Conservation (phyloP, 129 eudicot species). For the Lactuca sativa region DNA sequence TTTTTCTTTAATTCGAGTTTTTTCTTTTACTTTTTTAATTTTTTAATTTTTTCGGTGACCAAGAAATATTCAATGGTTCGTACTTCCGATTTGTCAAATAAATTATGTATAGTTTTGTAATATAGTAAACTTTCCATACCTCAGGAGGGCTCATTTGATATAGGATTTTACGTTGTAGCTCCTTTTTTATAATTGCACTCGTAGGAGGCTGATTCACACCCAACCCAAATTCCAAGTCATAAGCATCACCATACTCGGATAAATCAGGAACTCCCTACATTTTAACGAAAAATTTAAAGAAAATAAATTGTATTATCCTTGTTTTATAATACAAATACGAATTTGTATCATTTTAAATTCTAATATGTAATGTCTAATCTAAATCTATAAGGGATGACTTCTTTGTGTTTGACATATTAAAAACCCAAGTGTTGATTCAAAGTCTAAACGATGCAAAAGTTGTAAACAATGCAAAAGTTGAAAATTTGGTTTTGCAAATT, state of each 20-base stretch:
- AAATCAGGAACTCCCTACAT: conserved; percentile 35
- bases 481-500: neutral
- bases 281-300: neutral
- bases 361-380: neutral
- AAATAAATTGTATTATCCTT: too few species aligned
- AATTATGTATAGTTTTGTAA: neutral
- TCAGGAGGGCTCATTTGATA: conserved; percentile 34
- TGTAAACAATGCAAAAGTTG: neutral
- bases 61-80: too few species aligned
- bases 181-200: conserved; percentile 32
- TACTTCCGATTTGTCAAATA: too few species aligned
- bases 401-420: neutral
- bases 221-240: conserved; percentile 33
- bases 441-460: neutral
- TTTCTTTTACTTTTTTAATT: too few species aligned
- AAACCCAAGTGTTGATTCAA: neutral
- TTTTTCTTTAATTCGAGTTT: too few species aligned
- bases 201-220: conserved; percentile 37
- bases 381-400: neutral
- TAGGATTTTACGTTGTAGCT: conserved; percentile 32
- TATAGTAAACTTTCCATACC: conserved; percentile 3
- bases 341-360: neutral
- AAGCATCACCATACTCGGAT: conserved; percentile 38
- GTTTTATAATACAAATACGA: neutral
- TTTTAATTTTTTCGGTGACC: too few species aligned